Percentiles rank a stretch among this genome's conserved stretches.
These are phyloP conservation scores for Penicillium maclennaniae DNA, from an alignment of 495 filamentous ascomycete species.

Conservation along the genomic window DNA sequence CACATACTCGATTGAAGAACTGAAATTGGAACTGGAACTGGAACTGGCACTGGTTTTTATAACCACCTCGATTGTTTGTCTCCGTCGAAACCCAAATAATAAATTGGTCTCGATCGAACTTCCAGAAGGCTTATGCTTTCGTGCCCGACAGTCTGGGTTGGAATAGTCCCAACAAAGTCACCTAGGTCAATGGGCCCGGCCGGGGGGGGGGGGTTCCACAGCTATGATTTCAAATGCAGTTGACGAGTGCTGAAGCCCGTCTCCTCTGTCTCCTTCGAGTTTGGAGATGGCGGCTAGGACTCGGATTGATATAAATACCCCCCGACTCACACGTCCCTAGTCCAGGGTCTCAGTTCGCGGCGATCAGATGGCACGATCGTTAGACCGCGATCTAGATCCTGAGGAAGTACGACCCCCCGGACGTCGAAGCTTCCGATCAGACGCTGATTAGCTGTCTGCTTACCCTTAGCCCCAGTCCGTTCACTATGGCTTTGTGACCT, in stretches of 20 bases:
- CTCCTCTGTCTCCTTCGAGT: neutral
- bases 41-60: too few species aligned
- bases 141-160: conserved; percentile 15
- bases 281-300: neutral
- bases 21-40: neutral
- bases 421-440: neutral
- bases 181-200: neutral
- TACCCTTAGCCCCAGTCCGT: neutral
- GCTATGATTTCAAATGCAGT: neutral
- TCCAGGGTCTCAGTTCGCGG: neutral
- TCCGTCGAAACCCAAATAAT: conserved; percentile 2
- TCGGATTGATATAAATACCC: neutral
- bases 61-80: neutral
- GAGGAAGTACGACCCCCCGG: conserved; percentile 6
- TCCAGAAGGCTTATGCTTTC: neutral
- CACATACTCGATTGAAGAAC: neutral
- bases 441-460: conserved; percentile 4
- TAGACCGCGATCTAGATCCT: conserved; percentile 13
- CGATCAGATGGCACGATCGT: neutral
- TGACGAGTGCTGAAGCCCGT: neutral
- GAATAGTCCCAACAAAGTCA: conserved; percentile 1
- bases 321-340: neutral
- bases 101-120: neutral
- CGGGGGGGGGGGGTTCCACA: neutral
- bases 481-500: neutral